Evolutionary conservation across 805 yeast genomes (phyloP).

Genomic region (Ogataea siamensis): DNA sequence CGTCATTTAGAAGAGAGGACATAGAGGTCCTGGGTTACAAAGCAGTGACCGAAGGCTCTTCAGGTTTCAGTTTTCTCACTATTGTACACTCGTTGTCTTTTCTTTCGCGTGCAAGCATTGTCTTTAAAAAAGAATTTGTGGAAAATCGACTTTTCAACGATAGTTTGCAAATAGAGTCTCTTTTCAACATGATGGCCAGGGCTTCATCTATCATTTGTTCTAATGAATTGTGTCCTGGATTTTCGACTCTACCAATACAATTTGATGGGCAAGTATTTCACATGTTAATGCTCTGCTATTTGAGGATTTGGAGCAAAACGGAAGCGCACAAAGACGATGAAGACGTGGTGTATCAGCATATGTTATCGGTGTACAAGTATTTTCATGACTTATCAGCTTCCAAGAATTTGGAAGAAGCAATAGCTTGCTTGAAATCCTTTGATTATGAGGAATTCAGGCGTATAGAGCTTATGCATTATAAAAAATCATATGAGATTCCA

Average conservation of each 20-base stretch:
- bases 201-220: too few species aligned
- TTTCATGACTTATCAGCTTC: constrained; percentile 22
- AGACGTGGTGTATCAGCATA: constrained; percentile 45
- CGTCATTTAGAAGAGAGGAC: too few species aligned
- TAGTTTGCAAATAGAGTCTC: not conserved
- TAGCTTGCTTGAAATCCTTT: constrained; percentile 40
- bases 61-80: not conserved
- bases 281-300: constrained; percentile 53
- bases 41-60: constrained; percentile 47
- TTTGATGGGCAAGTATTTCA: constrained; percentile 54
- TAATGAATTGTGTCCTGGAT: not conserved
- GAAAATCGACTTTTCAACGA: constrained; percentile 66
- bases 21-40: too few species aligned
- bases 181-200: too few species aligned
- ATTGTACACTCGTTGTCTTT: constrained; percentile 29
- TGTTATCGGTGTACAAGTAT: constrained; percentile 37
- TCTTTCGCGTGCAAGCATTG: constrained; percentile 52
- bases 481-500: constrained; percentile 33
- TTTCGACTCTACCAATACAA: constrained; percentile 32
- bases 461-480: constrained; percentile 44
- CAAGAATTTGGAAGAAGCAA: constrained; percentile 42
- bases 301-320: constrained; percentile 65
- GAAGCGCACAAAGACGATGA: constrained; percentile 53
- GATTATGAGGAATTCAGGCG: constrained; percentile 52
- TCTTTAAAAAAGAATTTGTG: constrained; percentile 59